Conservation (phyloP, 257 asterid species). For the Solanum bulbocastanum region DNA sequence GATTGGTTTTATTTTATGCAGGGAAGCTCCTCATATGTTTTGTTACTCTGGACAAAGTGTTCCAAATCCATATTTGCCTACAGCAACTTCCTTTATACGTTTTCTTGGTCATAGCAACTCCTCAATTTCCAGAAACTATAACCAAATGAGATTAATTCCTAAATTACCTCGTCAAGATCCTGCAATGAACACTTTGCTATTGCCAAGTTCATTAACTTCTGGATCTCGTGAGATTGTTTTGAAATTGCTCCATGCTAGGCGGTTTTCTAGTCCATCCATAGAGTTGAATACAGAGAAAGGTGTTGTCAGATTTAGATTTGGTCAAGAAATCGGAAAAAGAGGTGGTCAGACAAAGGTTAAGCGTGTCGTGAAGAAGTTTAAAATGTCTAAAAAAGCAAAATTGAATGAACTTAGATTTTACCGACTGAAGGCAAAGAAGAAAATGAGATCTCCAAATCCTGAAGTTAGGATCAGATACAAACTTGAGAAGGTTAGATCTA, state of each 20-base stretch:
- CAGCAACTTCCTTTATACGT: neutral
- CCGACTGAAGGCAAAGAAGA: constrained; percentile 89
- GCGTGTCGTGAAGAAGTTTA: constrained; percentile 14
- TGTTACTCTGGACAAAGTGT: neutral
- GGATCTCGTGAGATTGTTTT: constrained; percentile 12
- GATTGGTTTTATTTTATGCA: neutral
- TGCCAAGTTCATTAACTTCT: neutral
- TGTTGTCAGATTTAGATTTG: constrained; percentile 61
- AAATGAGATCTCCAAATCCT: constrained; percentile 92
- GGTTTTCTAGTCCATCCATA: constrained; percentile 29
- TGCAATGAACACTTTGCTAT: constrained; percentile 6
- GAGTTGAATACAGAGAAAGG: constrained; percentile 56
- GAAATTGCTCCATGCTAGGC: constrained; percentile 25
- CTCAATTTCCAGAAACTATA: constrained; percentile 2
- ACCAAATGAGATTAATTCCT: constrained; percentile 13
- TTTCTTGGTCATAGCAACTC: constrained; percentile 7
- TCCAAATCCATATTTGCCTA: neutral
- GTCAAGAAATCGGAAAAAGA: constrained; percentile 14
- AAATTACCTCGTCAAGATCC: constrained; percentile 6
- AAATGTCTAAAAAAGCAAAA: constrained; percentile 61
- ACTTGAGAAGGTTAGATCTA: constrained; percentile 68
- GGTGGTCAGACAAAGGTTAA: constrained; percentile 20
- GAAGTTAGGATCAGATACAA: constrained; percentile 89
- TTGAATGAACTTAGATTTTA: constrained; percentile 80
- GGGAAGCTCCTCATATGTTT: neutral